These are phyloP conservation scores for Candida wancherniae DNA, from an alignment of 805 yeast genomes.

Conservation along the genomic window DNA sequence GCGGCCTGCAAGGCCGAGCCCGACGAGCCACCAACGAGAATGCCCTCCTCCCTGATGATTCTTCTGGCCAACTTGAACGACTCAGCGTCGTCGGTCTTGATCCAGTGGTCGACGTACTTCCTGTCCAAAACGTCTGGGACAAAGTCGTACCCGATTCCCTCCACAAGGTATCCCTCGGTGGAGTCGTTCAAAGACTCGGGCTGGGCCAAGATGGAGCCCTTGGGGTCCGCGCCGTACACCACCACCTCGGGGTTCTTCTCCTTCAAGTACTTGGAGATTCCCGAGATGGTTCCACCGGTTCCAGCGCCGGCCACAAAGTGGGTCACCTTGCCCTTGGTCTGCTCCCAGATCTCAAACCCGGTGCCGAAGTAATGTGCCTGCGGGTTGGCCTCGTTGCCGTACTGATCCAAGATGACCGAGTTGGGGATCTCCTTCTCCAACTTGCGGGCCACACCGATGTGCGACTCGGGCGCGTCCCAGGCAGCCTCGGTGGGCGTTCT, in stretches of 20 bases:
- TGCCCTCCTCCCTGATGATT: slow-evolving; percentile 79
- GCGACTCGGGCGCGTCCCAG: slow-evolving; percentile 88
- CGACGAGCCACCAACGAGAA: slow-evolving; percentile 84
- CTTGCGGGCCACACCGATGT: slow-evolving; percentile 80
- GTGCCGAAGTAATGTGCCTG: slow-evolving; percentile 81
- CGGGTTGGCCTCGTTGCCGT: slow-evolving; percentile 74
- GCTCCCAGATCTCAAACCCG: slow-evolving; percentile 81
- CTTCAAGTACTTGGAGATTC: slow-evolving; percentile 75
- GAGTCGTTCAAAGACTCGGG: slow-evolving; percentile 68
- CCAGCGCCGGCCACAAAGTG: slow-evolving; percentile 90
- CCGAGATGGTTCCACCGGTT: slow-evolving; percentile 96
- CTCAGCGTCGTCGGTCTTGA: slow-evolving; percentile 79
- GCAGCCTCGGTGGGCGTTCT: slow-evolving; percentile 93
- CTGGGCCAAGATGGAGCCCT: slow-evolving; percentile 77
- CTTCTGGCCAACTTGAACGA: slow-evolving; percentile 78
- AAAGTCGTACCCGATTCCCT: slow-evolving; percentile 89
- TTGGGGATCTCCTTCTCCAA: slow-evolving; percentile 80
- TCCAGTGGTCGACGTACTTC: slow-evolving; percentile 66
- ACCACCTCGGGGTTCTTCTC: slow-evolving; percentile 58
- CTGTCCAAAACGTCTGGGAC: slow-evolving; percentile 77
- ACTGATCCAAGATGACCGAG: slow-evolving; percentile 80
- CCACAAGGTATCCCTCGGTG: slow-evolving; percentile 65
- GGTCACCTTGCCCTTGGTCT: slow-evolving; percentile 63
- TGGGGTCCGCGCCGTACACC: slow-evolving; percentile 80
- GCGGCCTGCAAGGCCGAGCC: slow-evolving; percentile 83